Evolutionary conservation across 2,329 filamentous ascomycete species (phyloP).

Genomic region (Aspergillus quadrilineatus): DNA sequence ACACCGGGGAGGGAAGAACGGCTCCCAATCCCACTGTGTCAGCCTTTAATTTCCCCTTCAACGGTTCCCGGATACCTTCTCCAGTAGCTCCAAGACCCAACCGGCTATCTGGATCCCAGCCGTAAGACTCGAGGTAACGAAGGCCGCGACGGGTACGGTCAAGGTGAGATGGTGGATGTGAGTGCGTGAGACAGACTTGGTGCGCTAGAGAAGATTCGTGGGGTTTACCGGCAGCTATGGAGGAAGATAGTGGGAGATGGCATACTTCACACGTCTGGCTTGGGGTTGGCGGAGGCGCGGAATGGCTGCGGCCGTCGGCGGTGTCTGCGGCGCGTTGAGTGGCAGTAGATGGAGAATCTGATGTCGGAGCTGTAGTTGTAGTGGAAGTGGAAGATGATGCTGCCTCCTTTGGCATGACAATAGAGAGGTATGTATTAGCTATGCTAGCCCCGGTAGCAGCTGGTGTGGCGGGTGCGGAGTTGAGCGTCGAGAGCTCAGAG

Average conservation of each 20-base stretch:
- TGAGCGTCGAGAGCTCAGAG: constrained; percentile 36
- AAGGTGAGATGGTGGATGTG: constrained; percentile 58
- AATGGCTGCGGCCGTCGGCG: constrained; percentile 5
- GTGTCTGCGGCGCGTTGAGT: not conserved
- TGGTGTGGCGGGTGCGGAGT: constrained; percentile 24
- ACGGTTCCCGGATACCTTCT: constrained; percentile 71
- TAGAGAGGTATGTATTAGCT: constrained; percentile 47
- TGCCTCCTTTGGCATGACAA: constrained; percentile 40
- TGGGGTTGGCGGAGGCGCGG: constrained; percentile 6
- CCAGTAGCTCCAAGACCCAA: constrained; percentile 69
- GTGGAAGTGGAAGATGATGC: not conserved
- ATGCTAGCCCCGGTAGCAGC: constrained; percentile 28
- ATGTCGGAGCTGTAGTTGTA: not conserved
- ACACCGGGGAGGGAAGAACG: constrained; percentile 25
- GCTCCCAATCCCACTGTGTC: constrained; percentile 73
- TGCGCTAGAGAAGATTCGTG: constrained; percentile 57
- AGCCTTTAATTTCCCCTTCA: constrained; percentile 70
- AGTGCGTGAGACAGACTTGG: constrained; percentile 57
- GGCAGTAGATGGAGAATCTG: not conserved
- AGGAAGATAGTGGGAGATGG: constrained; percentile 53
- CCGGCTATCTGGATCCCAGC: constrained; percentile 62
- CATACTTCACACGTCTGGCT: constrained; percentile 55
- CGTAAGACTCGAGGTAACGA: constrained; percentile 56
- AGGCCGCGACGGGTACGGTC: constrained; percentile 58
- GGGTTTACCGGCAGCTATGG: constrained; percentile 15